A percentile compares a stretch with the other conserved stretches of the same genome.
phyloP scores from a whole-genome alignment of 768 basidiomycete species.

The Hypholoma sublateritium region DNA sequence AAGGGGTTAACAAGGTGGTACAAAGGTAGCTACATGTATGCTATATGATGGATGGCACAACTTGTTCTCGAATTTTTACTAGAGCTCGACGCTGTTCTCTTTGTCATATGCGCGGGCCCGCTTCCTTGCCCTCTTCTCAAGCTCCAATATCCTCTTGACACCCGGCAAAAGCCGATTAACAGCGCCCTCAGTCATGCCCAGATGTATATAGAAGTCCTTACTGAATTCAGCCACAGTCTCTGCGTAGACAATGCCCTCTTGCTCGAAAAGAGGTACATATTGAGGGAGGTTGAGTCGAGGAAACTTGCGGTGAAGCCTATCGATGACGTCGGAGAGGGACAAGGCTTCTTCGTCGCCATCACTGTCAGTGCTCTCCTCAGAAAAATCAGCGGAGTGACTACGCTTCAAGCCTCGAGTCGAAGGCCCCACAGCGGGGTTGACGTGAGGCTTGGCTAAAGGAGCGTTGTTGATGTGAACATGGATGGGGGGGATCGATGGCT shows the following conservation, averaged over 20 bases:
- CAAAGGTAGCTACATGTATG: too few species aligned
- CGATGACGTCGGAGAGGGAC: constrained; percentile 6
- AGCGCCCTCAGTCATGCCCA: constrained; percentile 13
- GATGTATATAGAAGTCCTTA: constrained; percentile 2
- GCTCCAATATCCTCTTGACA: background rate
- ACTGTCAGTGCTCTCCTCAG: background rate
- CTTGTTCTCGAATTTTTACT: background rate
- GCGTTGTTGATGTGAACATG: constrained; percentile 11
- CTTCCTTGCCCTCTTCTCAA: constrained; percentile 6
- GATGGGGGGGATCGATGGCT: background rate
- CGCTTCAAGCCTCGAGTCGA: background rate
- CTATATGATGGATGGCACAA: background rate
- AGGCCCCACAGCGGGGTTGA: background rate
- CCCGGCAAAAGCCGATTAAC: constrained; percentile 2
- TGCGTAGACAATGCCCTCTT: constrained; percentile 12
- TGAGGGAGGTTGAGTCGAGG: constrained; percentile 7
- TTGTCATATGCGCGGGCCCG: background rate
- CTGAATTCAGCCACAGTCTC: constrained; percentile 7
- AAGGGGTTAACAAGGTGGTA: too few species aligned
- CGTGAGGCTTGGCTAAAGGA: too few species aligned
- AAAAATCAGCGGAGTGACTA: background rate
- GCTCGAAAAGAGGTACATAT: constrained; percentile 3
- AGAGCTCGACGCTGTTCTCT: background rate
- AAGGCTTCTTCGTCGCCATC: constrained; percentile 3
- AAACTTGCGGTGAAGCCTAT: constrained; percentile 5